These are phyloP conservation scores for Adansonia grandidieri DNA, from an alignment of 441 rosid species.

Conservation along the genomic window DNA sequence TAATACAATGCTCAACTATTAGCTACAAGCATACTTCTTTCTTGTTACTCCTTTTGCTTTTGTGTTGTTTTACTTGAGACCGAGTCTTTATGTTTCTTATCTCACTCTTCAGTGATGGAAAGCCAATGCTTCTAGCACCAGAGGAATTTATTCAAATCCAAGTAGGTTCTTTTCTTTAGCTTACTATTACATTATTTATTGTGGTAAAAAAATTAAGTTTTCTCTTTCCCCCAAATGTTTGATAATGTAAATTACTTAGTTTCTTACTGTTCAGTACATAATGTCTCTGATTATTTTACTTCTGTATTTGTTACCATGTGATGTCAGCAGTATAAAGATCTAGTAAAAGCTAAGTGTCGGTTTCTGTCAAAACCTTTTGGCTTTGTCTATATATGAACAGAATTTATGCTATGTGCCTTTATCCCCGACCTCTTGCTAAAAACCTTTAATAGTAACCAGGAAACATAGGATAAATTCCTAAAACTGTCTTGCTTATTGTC, in stretches of 20 bases:
- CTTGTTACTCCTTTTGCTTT: no score
- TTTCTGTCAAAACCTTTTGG: not conserved
- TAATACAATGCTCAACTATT: no score
- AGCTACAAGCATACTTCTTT: no score
- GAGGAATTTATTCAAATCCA: constrained; percentile 87
- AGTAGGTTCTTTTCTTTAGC: constrained; percentile 38
- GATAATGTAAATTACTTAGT: constrained; percentile 4
- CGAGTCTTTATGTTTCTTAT: not conserved
- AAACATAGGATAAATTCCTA: not conserved
- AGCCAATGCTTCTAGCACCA: constrained; percentile 82
- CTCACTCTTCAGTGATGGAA: constrained; percentile 81
- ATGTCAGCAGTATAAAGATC: constrained; percentile 9
- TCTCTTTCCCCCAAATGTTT: not conserved
- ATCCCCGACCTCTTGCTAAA: not conserved
- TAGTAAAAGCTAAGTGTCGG: not conserved
- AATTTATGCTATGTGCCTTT: not conserved
- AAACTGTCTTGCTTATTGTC: not conserved
- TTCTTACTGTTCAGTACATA: not conserved
- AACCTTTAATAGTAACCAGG: not conserved
- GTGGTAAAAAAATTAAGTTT: not conserved
- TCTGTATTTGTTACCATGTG: not conserved
- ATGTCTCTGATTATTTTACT: not conserved
- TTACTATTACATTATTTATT: not conserved
- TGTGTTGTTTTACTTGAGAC: no score
- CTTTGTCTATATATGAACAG: no score